Base-by-base conservation (phyloP, 495 filamentous ascomycete species). In the Tetracladium marchalianum region DNA sequence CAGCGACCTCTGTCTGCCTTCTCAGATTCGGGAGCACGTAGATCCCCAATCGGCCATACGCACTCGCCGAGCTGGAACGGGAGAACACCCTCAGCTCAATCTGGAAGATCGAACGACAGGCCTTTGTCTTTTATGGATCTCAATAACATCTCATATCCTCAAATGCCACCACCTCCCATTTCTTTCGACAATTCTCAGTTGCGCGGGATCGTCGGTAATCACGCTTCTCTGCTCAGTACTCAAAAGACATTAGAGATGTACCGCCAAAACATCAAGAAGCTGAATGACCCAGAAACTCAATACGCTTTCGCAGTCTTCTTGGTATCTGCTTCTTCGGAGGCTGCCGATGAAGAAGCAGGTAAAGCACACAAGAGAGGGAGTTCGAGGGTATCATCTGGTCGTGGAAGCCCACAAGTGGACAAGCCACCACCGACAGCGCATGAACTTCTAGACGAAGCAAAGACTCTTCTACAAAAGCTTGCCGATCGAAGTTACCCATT, bases 231-330 rank as follows among this genome's bases (percentile, higher is more conserved):
- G 9, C 72, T 99, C 19, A 90, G 88, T 58, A 82, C 86, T 31
- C 82, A 85, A 56, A 82, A 95, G 59, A 97, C 92, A 1, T 73
- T 99, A 46, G 90, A 97, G 49, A 95, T 96, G 90, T 99, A 99
- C 58, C 74, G 93, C 24, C 80, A 81, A 35, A 97, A 95, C 59
- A 85, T 95, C 17, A 97, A 95, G 70, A 99, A 97, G 63, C 90
- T 90, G 0, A 90, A 86, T 49, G 87, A 96, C 58, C 77, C 82
- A 5, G 75, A 80, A 5, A 79, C 90, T 18, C 86, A 94, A 60
- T 97, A 97, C 64, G 90, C 93, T 19, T 95, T 99, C 56, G 92
- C 93, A 4, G 72, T 96, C 37, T 95, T 90, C 65, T 82, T 99
- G 72, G 78, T 96, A 46, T 82, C 87, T 37, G 77, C 84, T 15